Percentiles rank a stretch among this genome's conserved stretches.
Conservation (phyloP, 768 basidiomycete genomes). For the Mycena venus region DNA sequence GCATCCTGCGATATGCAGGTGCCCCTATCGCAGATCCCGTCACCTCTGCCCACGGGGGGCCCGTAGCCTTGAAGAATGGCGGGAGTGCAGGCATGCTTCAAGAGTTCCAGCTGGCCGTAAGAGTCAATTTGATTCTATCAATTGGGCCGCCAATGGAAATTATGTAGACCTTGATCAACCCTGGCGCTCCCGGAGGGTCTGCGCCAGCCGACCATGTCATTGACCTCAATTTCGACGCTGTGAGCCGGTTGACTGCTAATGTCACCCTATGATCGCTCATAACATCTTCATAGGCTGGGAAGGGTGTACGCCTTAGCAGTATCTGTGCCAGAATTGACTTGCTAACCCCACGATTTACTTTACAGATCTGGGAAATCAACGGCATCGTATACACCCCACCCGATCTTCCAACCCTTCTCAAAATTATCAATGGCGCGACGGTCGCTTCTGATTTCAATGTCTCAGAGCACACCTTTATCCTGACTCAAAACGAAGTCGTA, state of each 20-base stretch:
- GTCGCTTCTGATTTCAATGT: conserved; percentile 27
- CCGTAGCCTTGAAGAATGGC: not conserved
- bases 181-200: conserved; percentile 29
- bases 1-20: conserved; percentile 58
- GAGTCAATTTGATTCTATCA: not conserved
- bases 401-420: conserved; percentile 39
- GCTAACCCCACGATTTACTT: not conserved
- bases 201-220: conserved; percentile 34
- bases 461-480: conserved; percentile 39
- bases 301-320: not conserved
- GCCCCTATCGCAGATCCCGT: conserved; percentile 52
- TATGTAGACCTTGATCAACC: conserved; percentile 6
- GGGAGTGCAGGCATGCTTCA: conserved; percentile 12
- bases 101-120: conserved; percentile 28
- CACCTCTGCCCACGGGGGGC: not conserved
- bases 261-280: too few relatives aligned
- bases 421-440: conserved; percentile 38
- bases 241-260: not conserved
- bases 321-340: not conserved
- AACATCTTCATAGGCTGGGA: conserved; percentile 5
- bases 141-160: not conserved
- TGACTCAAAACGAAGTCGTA: conserved; percentile 34
- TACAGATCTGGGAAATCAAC: conserved; percentile 37
- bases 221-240: conserved; percentile 16
- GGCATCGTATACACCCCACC: conserved; percentile 37